phyloP scores from a whole-genome alignment of 2,329 filamentous ascomycete genomes.

The Metarhizium rileyi region DNA sequence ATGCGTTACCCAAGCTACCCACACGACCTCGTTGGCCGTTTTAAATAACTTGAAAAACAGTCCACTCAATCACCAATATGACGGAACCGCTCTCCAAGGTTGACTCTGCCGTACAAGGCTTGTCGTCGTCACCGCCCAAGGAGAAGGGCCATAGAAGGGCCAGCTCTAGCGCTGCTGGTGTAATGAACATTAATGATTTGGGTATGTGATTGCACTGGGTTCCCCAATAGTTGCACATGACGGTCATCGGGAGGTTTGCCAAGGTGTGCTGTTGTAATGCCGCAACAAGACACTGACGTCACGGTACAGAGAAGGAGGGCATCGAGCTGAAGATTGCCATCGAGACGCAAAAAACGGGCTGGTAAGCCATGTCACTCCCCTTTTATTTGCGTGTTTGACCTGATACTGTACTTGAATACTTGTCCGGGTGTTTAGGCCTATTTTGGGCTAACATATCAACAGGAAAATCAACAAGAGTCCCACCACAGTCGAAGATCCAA shows the following conservation, averaged over 20 bases:
- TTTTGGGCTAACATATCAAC: neutral
- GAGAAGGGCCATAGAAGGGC: conserved; percentile 59
- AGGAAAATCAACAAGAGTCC: conserved; percentile 95
- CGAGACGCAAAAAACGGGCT: conserved; percentile 81
- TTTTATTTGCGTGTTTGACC: no score
- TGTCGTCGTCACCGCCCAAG: conserved; percentile 57
- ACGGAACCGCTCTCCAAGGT: conserved; percentile 66
- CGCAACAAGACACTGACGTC: neutral
- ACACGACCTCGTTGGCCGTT: neutral
- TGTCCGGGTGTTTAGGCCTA: neutral
- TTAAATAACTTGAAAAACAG: neutral
- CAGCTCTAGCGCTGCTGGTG: conserved; percentile 62
- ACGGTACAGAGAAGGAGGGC: conserved; percentile 55
- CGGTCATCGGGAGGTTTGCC: neutral
- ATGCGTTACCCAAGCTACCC: conserved; percentile 1
- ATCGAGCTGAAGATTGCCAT: conserved; percentile 63
- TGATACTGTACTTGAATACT: neutral
- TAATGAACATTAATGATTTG: conserved; percentile 71
- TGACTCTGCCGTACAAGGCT: conserved; percentile 81
- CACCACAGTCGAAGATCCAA: conserved; percentile 67
- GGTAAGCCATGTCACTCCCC: conserved; percentile 45
- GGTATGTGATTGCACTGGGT: conserved; percentile 47
- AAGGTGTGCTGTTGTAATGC: no score
- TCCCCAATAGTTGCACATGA: neutral
- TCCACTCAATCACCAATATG: conserved; percentile 19